Evolutionary conservation across 805 yeast species (phyloP), one percentile per base, ranked within the genome.

Genomic region (Hyphopichia homilentoma): DNA sequence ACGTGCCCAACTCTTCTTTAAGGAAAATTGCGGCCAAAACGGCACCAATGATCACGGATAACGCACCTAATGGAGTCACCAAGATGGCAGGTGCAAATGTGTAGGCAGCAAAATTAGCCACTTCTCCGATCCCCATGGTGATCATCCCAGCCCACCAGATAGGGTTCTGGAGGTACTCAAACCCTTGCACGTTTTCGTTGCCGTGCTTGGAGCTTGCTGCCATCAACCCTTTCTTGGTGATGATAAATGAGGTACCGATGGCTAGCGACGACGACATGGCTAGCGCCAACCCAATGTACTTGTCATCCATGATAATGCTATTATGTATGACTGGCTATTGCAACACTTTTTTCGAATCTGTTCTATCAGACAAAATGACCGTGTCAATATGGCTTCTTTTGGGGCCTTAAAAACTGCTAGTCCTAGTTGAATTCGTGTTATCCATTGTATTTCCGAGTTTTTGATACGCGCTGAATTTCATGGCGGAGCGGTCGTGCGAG

Each of bases 121-220:
- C 61, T 53, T 87, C 96, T 5, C 96, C 96, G 15, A 87, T 61
- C 2, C 93, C 95, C 96, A 87, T 81, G 29, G 94, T 79, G 19
- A 79, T 50, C 73, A 88, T 88, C 8, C 96, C 96, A 1, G 90
- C 84, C 85, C 95, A 84, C 96, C 96, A 87, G 23, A 85, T 75
- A 8, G 96, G 96, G 54, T 84, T 86, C 44, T 73, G 78, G 41
- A 87, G 63, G 52, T 87, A 87, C 47, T 82, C 79, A 51, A 70
- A 78, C n/a, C 88, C 87, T 38, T 84, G 84, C 18, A 81, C 86
- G n/a, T 30, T 25, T 16, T 69, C 73, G 21, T 72, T 67, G 2
- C 86, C 86, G 36, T 77, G 78, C 26, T 70, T 64, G 36, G 70
- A 66, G 11, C 82, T 70, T 2, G 90, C 83, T 37, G 80, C 80